These are phyloP conservation scores for Aegilops umbellulata DNA, from an alignment of 176 grass and related monocot genomes.

Conservation along the genomic window DNA sequence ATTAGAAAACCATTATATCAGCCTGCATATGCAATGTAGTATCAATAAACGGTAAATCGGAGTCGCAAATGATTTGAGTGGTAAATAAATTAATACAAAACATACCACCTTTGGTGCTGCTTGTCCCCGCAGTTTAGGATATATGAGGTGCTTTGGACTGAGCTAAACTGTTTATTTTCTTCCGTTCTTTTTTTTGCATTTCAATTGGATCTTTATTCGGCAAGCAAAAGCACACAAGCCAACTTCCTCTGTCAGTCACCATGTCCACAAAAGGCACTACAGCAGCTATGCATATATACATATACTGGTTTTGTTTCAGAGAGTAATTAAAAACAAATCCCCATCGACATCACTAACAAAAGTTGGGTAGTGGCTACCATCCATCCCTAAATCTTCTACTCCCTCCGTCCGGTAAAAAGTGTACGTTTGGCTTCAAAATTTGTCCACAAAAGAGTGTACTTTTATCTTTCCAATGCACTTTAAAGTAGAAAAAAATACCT, in stretches of 20 bases:
- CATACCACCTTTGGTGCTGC: not conserved
- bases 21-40: not conserved
- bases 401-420: too few relatives aligned
- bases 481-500: too few relatives aligned
- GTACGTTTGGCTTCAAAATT: too few relatives aligned
- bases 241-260: not conserved
- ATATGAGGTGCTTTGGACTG: not conserved
- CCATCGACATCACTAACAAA: not conserved
- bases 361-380: not conserved
- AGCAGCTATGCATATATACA: not conserved
- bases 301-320: not conserved
- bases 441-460: too few relatives aligned
- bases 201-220: not conserved
- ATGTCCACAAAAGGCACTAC: not conserved
- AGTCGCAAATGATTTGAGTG: not conserved
- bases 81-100: not conserved
- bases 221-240: not conserved
- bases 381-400: constrained; percentile 3
- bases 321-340: not conserved
- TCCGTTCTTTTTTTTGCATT: not conserved
- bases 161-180: not conserved
- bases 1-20: not conserved
- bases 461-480: too few relatives aligned
- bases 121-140: not conserved
- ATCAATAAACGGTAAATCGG: not conserved